phyloP scores from a whole-genome alignment of 2,329 filamentous ascomycete species.

The Phialophora macrospora region DNA sequence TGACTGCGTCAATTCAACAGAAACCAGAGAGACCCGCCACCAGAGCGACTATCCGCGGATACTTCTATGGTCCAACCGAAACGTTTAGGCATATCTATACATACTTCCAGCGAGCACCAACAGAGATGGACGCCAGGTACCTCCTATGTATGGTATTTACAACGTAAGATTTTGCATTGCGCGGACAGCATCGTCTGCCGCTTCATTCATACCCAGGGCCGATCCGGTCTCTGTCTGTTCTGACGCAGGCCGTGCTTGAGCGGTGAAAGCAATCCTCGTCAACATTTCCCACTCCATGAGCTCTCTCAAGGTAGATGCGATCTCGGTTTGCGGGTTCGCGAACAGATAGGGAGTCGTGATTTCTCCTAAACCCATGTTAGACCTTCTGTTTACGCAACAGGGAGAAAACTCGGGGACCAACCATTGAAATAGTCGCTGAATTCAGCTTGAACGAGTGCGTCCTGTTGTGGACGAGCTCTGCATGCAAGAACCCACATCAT shows the following conservation, averaged over 20 bases:
- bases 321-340: neutral
- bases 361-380: neutral
- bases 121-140: neutral
- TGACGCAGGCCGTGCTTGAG: neutral
- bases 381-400: neutral
- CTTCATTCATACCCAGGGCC: neutral
- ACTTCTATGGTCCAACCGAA: neutral
- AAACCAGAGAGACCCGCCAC: no score
- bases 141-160: neutral
- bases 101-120: no score
- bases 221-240: neutral
- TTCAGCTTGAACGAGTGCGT: neutral
- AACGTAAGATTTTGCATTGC: neutral
- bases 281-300: neutral
- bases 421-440: neutral
- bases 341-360: neutral
- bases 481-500: constrained; percentile 9
- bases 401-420: neutral
- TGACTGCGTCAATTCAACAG: neutral
- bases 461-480: neutral
- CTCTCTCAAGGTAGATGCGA: constrained; percentile 3
- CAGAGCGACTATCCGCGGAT: neutral
- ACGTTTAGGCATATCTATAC: neutral
- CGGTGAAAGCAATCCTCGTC: neutral
- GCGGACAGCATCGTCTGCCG: neutral